Evolutionary conservation across 768 basidiomycete species (phyloP).

Genomic region (Lactarius vividus): DNA sequence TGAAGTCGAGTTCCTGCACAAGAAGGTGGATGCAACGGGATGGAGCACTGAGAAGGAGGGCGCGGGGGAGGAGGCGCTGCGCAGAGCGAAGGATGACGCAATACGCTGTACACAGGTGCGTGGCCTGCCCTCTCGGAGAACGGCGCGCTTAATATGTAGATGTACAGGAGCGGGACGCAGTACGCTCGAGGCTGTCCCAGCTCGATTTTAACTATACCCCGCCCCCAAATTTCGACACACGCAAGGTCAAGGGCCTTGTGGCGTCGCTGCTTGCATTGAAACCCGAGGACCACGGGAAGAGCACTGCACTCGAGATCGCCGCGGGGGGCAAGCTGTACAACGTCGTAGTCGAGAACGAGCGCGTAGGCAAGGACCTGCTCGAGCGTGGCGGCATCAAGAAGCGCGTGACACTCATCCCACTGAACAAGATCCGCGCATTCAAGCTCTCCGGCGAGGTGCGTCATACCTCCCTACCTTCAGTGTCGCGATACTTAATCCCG

Average conservation of each 20-base stretch:
- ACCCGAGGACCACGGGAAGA: constrained; percentile 65
- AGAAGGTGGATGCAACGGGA: constrained; percentile 54
- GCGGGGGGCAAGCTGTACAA: constrained; percentile 90
- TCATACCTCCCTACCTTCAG: not conserved
- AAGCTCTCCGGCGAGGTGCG: constrained; percentile 50
- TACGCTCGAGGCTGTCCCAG: constrained; percentile 62
- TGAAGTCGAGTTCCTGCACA: constrained; percentile 56
- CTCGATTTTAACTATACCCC: constrained; percentile 88
- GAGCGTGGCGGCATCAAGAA: constrained; percentile 76
- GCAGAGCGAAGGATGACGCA: constrained; percentile 52
- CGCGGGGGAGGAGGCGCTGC: constrained; percentile 49
- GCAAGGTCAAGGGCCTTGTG: constrained; percentile 87
- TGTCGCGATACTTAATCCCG: not conserved
- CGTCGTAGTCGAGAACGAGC: constrained; percentile 90
- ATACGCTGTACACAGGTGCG: constrained; percentile 62
- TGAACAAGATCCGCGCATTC: constrained; percentile 83
- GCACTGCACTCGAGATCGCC: constrained; percentile 90
- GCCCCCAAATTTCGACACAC: constrained; percentile 73
- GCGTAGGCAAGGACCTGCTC: constrained; percentile 80
- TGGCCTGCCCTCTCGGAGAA: not conserved
- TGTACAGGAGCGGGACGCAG: constrained; percentile 60
- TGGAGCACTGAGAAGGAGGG: constrained; percentile 79
- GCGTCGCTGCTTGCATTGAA: constrained; percentile 83
- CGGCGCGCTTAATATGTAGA: not conserved
- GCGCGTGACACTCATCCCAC: constrained; percentile 89